Evolutionary conservation across 1,284 basidiomycete species (phyloP).

Genomic region (Melampsora americana): DNA sequence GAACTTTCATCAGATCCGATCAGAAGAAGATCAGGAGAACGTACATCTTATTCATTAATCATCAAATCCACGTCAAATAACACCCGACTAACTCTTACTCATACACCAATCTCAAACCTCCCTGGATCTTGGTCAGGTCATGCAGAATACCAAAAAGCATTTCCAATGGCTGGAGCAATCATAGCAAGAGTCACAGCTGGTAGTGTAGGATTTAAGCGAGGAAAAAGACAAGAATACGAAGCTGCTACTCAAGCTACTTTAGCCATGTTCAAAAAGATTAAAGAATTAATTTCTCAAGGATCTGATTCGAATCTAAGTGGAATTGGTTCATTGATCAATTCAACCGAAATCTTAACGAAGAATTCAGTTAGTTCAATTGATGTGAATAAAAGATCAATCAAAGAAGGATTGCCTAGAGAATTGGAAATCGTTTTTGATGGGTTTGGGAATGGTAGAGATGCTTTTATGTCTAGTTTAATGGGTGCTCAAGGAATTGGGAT

Average conservation of each 20-base stretch:
- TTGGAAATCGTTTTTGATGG: slow-evolving; percentile 43
- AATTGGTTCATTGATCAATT: neutral
- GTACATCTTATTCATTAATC: slow-evolving; percentile 27
- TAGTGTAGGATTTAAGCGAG: slow-evolving; percentile 35
- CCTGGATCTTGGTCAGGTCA: slow-evolving; percentile 31
- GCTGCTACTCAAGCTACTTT: slow-evolving; percentile 33
- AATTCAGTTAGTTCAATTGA: neutral
- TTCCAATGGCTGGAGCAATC: slow-evolving; percentile 31
- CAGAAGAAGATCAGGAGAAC: slow-evolving; percentile 27
- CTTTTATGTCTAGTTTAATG: slow-evolving; percentile 24
- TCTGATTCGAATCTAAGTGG: neutral
- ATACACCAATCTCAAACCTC: slow-evolving; percentile 32
- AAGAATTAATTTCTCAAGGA: slow-evolving; percentile 7
- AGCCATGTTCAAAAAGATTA: slow-evolving; percentile 30
- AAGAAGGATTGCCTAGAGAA: slow-evolving; percentile 37
- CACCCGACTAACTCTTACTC: slow-evolving; percentile 34
- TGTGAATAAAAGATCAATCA: neutral
- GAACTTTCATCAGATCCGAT: slow-evolving; percentile 35
- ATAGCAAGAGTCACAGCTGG: slow-evolving; percentile 35
- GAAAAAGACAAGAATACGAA: slow-evolving; percentile 31
- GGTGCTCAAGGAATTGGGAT: slow-evolving; percentile 23
- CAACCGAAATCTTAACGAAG: neutral
- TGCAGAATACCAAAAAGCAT: slow-evolving; percentile 19
- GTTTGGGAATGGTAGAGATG: slow-evolving; percentile 39
- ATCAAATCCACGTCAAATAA: slow-evolving; percentile 34